phyloP scores from a whole-genome alignment of 306 rosid species.

The Styphnolobium japonicum region DNA sequence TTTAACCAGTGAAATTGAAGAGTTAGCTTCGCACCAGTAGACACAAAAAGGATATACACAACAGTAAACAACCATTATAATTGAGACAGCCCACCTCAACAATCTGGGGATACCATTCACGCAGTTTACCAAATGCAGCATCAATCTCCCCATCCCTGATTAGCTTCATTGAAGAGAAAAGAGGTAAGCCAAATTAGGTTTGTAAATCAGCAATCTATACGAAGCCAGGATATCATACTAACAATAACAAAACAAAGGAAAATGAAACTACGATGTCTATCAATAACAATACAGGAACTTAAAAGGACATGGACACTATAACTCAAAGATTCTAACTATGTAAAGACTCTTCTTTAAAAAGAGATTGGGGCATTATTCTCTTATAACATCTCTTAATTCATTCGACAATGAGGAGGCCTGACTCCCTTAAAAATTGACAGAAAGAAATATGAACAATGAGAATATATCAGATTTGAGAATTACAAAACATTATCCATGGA shows the following conservation, averaged over 20 bases:
- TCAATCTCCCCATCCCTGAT: constrained; percentile 88
- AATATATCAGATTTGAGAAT: neutral
- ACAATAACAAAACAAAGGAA: constrained; percentile 6
- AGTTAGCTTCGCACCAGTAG: neutral
- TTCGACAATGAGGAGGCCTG: neutral
- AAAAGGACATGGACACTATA: neutral
- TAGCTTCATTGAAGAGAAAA: constrained; percentile 59
- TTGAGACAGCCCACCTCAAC: constrained; percentile 66
- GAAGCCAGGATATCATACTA: constrained; percentile 3
- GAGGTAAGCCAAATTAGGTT: constrained; percentile 24
- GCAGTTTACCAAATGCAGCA: constrained; percentile 69
- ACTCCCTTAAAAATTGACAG: neutral
- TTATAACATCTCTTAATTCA: neutral
- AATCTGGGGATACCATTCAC: constrained; percentile 94
- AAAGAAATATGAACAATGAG: neutral
- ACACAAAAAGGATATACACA: neutral
- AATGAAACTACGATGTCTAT: neutral
- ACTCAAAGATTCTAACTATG: neutral
- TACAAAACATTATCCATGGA: neutral
- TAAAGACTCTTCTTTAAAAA: neutral
- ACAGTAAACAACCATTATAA: neutral
- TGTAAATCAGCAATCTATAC: constrained; percentile 16
- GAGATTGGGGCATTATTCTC: neutral
- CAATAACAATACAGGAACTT: neutral
- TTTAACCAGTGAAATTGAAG: constrained; percentile 14